phyloP scores from a whole-genome alignment of 192 early-diverging fungal species.

The Backusella morwellensis region DNA sequence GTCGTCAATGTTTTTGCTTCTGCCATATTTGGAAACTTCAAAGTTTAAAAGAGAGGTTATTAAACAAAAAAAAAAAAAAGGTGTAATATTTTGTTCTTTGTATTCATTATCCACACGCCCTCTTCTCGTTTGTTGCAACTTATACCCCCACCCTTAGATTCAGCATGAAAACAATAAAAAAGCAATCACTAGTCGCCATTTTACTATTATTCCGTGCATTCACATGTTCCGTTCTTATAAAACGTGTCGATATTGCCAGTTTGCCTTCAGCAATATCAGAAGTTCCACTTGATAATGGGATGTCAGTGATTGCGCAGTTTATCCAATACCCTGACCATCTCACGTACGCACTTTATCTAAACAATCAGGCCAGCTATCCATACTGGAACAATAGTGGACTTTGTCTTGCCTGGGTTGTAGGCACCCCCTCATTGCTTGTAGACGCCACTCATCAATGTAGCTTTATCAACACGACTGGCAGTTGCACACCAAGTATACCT shows the following conservation, averaged over 20 bases:
- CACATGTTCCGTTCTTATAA: neutral
- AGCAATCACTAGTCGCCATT: neutral
- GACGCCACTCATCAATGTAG: constrained; percentile 20
- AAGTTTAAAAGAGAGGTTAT: neutral
- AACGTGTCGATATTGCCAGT: neutral
- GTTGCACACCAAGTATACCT: neutral
- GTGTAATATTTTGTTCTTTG: neutral
- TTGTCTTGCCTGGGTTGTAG: constrained; percentile 22
- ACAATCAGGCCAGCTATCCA: neutral
- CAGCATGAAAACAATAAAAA: neutral
- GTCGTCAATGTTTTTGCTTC: neutral
- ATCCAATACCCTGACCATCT: constrained; percentile 14
- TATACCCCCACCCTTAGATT: neutral
- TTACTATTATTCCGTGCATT: neutral
- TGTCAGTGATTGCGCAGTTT: constrained; percentile 16
- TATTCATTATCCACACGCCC: neutral
- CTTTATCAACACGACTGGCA: neutral
- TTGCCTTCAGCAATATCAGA: constrained; percentile 11
- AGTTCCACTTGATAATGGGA: constrained; percentile 21
- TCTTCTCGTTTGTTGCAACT: neutral
- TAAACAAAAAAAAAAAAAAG: neutral
- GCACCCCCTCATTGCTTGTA: constrained; percentile 10
- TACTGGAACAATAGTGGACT: neutral
- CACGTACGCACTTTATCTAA: constrained; percentile 16
- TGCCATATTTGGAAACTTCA: neutral